A percentile compares a stretch with the other conserved stretches of the same genome.
Conservation (phyloP, 139 green algal species). For the Diplosphaera chodatii region DNA sequence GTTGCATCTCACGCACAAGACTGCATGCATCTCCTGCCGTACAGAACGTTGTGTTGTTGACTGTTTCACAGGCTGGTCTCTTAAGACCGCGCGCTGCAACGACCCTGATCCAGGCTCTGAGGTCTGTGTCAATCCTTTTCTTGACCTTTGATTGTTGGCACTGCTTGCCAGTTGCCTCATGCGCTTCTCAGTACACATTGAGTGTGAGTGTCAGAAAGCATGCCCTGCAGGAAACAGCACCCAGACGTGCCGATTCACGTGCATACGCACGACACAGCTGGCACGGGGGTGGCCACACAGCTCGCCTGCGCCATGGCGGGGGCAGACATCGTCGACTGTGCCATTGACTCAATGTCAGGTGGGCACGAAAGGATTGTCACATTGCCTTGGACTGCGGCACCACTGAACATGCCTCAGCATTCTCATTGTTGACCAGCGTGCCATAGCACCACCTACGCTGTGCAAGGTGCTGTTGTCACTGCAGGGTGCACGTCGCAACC, state of each 20-base stretch:
- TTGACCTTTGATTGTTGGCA: too few relatives aligned
- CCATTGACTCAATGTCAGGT: conserved; percentile 76
- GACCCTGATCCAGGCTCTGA: conserved; percentile 64
- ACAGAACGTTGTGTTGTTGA: neutral
- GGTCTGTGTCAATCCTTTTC: too few relatives aligned
- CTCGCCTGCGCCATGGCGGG: conserved; percentile 68
- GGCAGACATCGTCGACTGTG: conserved; percentile 84
- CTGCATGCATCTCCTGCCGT: neutral
- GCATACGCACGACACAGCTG: conserved; percentile 92
- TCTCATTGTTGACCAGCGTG: too few relatives aligned
- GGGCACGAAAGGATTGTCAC: too few relatives aligned
- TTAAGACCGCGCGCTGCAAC: conserved; percentile 79
- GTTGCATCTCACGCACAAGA: neutral
- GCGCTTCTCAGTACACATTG: too few relatives aligned
- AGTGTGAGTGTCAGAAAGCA: too few relatives aligned
- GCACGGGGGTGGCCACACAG: conserved; percentile 65
- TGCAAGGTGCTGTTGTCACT: too few relatives aligned
- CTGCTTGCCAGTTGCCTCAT: too few relatives aligned
- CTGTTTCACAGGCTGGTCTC: conserved; percentile 47
- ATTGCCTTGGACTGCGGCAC: too few relatives aligned
- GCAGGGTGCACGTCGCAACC: conserved; percentile 65
- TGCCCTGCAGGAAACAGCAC: conserved; percentile 36
- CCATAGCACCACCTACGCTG: too few relatives aligned
- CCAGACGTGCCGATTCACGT: conserved; percentile 77
- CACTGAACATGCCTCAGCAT: too few relatives aligned